Percentiles rank a stretch among this genome's conserved stretches.
These are phyloP conservation scores for Termitomyces sp. DNA, from an alignment of 768 basidiomycete species.

Conservation along the genomic window DNA sequence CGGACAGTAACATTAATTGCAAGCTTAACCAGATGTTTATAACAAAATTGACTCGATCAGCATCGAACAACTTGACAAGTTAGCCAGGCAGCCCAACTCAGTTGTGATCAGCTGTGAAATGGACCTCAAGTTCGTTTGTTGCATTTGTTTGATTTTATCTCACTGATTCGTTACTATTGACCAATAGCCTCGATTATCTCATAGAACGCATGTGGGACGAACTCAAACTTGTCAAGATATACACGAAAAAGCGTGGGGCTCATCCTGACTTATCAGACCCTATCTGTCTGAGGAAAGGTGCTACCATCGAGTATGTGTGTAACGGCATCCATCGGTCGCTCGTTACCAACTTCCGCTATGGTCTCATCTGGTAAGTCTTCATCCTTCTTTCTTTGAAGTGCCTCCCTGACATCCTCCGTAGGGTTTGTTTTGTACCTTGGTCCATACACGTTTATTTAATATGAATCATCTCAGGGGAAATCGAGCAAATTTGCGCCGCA, in stretches of 20 bases:
- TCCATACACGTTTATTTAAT: not conserved
- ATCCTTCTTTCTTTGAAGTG: not conserved
- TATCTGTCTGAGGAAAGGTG: slow-evolving; percentile 83
- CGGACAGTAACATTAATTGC: not conserved
- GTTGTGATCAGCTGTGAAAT: slow-evolving; percentile 98
- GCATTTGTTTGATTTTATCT: not conserved
- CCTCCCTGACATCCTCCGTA: not conserved
- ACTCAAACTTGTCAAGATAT: slow-evolving; percentile 81
- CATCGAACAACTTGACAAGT: slow-evolving; percentile 74
- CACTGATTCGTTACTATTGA: slow-evolving; percentile 1
- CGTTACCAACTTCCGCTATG: slow-evolving; percentile 89
- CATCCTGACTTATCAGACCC: slow-evolving; percentile 91
- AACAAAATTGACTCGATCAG: slow-evolving; percentile 95
- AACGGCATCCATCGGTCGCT: slow-evolving; percentile 89
- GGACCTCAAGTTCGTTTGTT: slow-evolving; percentile 67
- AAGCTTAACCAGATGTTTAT: slow-evolving; percentile 63
- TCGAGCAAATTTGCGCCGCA: slow-evolving; percentile 93
- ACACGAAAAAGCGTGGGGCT: slow-evolving; percentile 96
- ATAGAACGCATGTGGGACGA: slow-evolving; percentile 77
- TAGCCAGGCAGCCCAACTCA: slow-evolving; percentile 75
- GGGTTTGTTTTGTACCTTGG: slow-evolving; percentile 3
- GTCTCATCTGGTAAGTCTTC: slow-evolving; percentile 75
- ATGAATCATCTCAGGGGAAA: slow-evolving; percentile 54
- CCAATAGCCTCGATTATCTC: slow-evolving; percentile 58
- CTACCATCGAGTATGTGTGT: slow-evolving; percentile 93